Base-by-base conservation (phyloP, 164 flowering plant genomes). In the Stephania yunnanensis region DNA sequence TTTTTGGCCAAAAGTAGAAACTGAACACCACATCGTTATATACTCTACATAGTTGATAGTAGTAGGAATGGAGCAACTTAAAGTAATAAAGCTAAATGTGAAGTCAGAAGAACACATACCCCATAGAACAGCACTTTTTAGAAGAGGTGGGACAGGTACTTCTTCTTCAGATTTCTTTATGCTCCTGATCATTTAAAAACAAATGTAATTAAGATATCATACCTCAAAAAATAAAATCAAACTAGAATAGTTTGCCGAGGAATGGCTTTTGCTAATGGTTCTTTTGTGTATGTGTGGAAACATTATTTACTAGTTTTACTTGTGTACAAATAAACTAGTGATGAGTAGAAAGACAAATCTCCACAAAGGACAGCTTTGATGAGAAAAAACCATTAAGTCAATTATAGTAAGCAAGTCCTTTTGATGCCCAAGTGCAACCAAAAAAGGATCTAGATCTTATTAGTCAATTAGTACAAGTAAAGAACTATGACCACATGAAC, bases 81-180 rank as follows among this genome's bases (percentile, higher is more conserved):
- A 69, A 46, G 65, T 58, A 64, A 20, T 36, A 58, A 2, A 31
- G 46, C 17, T 4, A 58, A 52, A 50, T 22, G 2, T 15, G 50
- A 77, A 46, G 1, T 22, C 3, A 20, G 64, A 77, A 46, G 1
- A 17, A 58, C 19, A 48, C 76, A 76, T 83, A 92, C 98, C 98
- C 99, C 98, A 93, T 48, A 93, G 93, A 74, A 88, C 94, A 46
- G 99, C 98, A 83, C 98, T 93, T 85, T 90, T 82, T 64, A 93
- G n/a, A 52, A 95, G 91, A 80, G 98, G 98, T 46, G 98, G 99
- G 70, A 95, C 93, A 58, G 97, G 98, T 73, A 95, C 78, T 77
- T 95, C 98, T 73, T 91, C 90, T 67, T 93, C 97, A 30, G 97
- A 89, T 80, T 87, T 91, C 82, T 86, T 92, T 64, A 92, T 82